phyloP scores from a whole-genome alignment of 2,329 filamentous ascomycete species.

The Aspergillus terreus region DNA sequence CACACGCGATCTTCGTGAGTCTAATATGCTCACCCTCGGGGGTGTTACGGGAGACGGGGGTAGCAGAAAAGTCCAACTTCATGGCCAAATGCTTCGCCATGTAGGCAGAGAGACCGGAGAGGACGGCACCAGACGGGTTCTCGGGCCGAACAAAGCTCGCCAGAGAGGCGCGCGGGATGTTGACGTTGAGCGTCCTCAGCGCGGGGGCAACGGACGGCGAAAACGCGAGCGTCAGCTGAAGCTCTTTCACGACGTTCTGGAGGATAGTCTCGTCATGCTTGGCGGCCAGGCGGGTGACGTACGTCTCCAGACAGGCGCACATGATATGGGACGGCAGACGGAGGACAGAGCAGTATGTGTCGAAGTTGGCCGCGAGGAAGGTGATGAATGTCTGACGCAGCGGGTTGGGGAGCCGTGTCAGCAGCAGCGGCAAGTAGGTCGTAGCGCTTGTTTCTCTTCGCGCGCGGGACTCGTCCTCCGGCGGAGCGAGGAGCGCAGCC shows the following conservation, averaged over 20 bases:
- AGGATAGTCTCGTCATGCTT: conserved; percentile 12
- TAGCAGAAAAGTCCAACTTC: conserved; percentile 30
- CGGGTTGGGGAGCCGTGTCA: conserved; percentile 49
- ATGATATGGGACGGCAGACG: conserved; percentile 44
- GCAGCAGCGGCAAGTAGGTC: conserved; percentile 48
- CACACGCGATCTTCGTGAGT: conserved; percentile 36
- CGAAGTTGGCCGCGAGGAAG: conserved; percentile 50
- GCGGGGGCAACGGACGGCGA: conserved; percentile 30
- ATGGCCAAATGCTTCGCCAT: conserved; percentile 38
- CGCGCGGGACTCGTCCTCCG: neutral
- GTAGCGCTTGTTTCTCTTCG: conserved; percentile 21
- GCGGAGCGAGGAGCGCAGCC: conserved; percentile 47
- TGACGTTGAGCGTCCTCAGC: conserved; percentile 32
- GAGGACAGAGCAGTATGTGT: conserved; percentile 46
- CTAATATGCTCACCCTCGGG: conserved; percentile 26
- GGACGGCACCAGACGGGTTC: conserved; percentile 14
- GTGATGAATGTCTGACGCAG: conserved; percentile 48
- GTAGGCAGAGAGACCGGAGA: conserved; percentile 31
- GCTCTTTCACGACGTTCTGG: conserved; percentile 34
- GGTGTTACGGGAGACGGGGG: conserved; percentile 2
- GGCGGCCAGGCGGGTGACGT: conserved; percentile 18
- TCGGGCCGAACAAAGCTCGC: conserved; percentile 16
- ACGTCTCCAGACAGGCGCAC: conserved; percentile 41
- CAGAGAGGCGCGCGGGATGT: conserved; percentile 28
- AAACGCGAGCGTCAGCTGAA: conserved; percentile 39